A percentile compares a stretch with the other conserved stretches of the same genome.
Conservation (phyloP, 2,329 filamentous ascomycete genomes). For the Fusarium brevicatenulatum region DNA sequence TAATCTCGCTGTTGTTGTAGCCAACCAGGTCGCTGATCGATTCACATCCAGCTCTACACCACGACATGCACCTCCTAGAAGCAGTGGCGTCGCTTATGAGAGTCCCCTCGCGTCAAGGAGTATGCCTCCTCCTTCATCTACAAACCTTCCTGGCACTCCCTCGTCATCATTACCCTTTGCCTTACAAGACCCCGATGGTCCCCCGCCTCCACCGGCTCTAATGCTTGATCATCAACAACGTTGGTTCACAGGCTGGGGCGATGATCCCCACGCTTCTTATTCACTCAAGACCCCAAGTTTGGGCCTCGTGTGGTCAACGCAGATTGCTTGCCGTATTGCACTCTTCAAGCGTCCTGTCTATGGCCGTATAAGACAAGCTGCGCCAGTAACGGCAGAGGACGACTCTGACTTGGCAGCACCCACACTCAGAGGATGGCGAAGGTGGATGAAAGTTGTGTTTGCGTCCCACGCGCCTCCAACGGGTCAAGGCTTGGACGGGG, state of each 20-base stretch:
- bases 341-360: slow-evolving; percentile 77
- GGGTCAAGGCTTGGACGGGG: slow-evolving; percentile 59
- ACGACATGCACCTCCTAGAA: slow-evolving; percentile 36
- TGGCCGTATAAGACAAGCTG: slow-evolving; percentile 49
- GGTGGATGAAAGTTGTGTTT: slow-evolving; percentile 91
- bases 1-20: slow-evolving; percentile 85
- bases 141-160: slow-evolving; percentile 48
- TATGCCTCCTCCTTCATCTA: slow-evolving; percentile 47
- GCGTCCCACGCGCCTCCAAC: slow-evolving; percentile 75
- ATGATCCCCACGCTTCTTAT: slow-evolving; percentile 62
- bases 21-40: slow-evolving; percentile 94
- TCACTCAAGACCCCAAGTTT: slow-evolving; percentile 84
- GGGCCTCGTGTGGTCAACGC: slow-evolving; percentile 90
- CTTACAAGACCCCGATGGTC: slow-evolving; percentile 43
- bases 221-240: slow-evolving; percentile 88
- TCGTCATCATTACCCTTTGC: slow-evolving; percentile 54
- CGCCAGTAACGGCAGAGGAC: slow-evolving; percentile 51
- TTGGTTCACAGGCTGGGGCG: slow-evolving; percentile 96
- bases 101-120: slow-evolving; percentile 62
- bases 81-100: slow-evolving; percentile 50
- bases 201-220: slow-evolving; percentile 63
- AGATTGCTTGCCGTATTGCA: slow-evolving; percentile 84
- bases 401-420: slow-evolving; percentile 56
- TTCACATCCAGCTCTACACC: slow-evolving; percentile 59
- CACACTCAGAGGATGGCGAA: slow-evolving; percentile 69